These are phyloP conservation scores for Hygrocybe punicea DNA, from an alignment of 768 basidiomycete species.

Conservation along the genomic window DNA sequence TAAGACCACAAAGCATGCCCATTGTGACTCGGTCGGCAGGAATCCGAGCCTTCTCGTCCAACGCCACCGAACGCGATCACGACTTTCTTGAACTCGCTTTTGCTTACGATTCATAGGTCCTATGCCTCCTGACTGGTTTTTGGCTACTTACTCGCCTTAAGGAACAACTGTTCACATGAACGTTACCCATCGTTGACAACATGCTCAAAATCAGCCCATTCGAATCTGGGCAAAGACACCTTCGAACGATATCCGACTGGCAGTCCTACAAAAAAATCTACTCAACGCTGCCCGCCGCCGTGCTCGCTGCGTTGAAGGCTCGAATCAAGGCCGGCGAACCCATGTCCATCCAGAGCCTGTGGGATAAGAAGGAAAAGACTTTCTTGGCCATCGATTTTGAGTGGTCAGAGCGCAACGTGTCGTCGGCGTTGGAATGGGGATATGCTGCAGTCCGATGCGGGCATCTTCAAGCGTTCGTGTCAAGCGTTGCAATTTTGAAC, in stretches of 20 bases:
- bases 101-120: background rate
- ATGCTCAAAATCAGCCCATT: conserved; percentile 66
- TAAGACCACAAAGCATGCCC: background rate
- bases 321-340: conserved; percentile 67
- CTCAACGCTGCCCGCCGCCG: conserved; percentile 65
- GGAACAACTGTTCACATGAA: background rate
- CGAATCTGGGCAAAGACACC: conserved; percentile 62
- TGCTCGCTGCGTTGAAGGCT: conserved; percentile 59
- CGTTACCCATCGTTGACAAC: conserved; percentile 65
- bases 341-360: conserved; percentile 59
- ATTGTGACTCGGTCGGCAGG: background rate
- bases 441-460: conserved; percentile 76
- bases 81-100: background rate
- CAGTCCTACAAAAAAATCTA: conserved; percentile 66
- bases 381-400: conserved; percentile 76
- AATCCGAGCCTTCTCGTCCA: background rate
- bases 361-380: conserved; percentile 67
- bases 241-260: conserved; percentile 68
- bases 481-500: background rate
- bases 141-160: background rate
- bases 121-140: background rate
- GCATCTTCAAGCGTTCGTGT: conserved; percentile 62
- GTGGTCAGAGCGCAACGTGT: conserved; percentile 65
- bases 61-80: background rate
- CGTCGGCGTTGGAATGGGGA: conserved; percentile 72